Conservation (phyloP, 352 stramenopile genomes). For the Globisporangium echinulatum region DNA sequence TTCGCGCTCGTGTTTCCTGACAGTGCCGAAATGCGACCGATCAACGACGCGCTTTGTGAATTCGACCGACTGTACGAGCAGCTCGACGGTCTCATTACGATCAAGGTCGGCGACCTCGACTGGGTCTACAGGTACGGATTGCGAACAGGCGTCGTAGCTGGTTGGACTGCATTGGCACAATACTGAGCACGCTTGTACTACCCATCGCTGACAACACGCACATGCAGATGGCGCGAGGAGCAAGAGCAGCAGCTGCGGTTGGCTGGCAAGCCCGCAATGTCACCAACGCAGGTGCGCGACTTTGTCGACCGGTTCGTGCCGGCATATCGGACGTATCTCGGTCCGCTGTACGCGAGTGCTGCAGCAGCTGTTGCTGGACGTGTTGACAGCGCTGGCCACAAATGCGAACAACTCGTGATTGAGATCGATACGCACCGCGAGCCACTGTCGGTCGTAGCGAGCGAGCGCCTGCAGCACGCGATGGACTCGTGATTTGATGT, state of each 20-base stretch:
- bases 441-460: constrained; percentile 8
- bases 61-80: constrained; percentile 67
- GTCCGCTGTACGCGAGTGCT: constrained; percentile 37
- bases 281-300: constrained; percentile 56
- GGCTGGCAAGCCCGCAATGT: constrained; percentile 56
- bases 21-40: constrained; percentile 47
- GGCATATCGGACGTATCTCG: constrained; percentile 67
- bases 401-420: constrained; percentile 47
- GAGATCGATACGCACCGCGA: constrained; percentile 43
- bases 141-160: background rate
- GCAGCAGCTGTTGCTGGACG: background rate
- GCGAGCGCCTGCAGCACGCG: background rate
- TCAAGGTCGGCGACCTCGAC: constrained; percentile 62
- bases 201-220: background rate
- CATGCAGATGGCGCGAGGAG: constrained; percentile 70
- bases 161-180: background rate
- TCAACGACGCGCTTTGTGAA: constrained; percentile 56
- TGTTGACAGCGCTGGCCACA: constrained; percentile 12
- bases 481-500: background rate
- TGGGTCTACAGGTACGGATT: constrained; percentile 76
- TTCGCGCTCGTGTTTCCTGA: background rate
- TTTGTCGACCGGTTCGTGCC: constrained; percentile 88
- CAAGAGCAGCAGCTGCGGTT: constrained; percentile 60
- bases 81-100: constrained; percentile 61
- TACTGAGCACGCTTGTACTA: background rate